A percentile compares a stretch with the other conserved stretches of the same genome.
phyloP scores from a whole-genome alignment of 139 green algal genomes.

The Trebouxia sp. region DNA sequence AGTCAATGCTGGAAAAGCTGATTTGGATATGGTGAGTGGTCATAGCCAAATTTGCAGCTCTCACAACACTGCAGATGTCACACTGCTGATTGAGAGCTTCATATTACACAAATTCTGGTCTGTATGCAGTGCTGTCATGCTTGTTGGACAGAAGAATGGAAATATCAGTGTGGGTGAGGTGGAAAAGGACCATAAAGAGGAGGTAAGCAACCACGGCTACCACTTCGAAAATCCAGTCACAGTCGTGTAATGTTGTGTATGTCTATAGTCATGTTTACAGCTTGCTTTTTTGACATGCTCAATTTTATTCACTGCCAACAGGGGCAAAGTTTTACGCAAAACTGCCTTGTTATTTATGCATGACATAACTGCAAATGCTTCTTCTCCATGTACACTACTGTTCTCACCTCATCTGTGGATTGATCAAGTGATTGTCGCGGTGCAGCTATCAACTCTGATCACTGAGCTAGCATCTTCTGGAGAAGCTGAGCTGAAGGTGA shows the following conservation, averaged over 20 bases:
- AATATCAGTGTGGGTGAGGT: conserved; percentile 87
- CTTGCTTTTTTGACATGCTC: neutral
- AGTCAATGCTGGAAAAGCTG: conserved; percentile 98
- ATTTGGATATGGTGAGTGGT: conserved; percentile 94
- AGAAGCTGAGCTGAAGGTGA: conserved; percentile 61
- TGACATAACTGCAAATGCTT: neutral
- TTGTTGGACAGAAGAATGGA: conserved; percentile 81
- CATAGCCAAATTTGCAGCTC: neutral
- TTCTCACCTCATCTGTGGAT: neutral
- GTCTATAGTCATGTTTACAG: too few species aligned
- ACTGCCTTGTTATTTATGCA: too few species aligned
- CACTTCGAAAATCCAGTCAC: too few species aligned
- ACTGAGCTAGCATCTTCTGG: conserved; percentile 81
- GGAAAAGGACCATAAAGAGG: conserved; percentile 67
- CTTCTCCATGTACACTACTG: neutral
- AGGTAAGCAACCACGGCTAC: conserved; percentile 7
- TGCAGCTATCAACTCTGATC: conserved; percentile 73
- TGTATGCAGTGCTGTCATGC: conserved; percentile 86
- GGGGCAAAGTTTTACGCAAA: too few species aligned
- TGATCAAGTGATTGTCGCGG: neutral
- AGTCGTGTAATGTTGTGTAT: too few species aligned
- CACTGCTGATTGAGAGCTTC: too few species aligned
- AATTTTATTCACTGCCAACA: neutral
- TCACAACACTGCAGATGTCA: neutral
- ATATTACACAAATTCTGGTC: neutral